Evolutionary conservation across 345 rosid species (phyloP).

Genomic region (Salix exigua): DNA sequence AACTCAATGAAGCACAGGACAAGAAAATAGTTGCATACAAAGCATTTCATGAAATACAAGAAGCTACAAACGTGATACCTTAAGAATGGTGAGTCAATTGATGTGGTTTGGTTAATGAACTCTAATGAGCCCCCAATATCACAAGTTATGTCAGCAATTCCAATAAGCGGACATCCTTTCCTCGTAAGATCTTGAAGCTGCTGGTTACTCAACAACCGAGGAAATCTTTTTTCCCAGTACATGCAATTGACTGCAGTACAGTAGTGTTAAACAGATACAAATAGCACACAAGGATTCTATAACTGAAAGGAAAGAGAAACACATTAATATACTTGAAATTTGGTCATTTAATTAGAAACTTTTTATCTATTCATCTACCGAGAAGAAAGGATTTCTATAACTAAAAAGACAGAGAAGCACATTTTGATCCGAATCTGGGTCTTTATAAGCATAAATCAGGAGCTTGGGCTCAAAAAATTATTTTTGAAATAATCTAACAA

Average conservation of each 20-base stretch:
- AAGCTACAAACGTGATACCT: constrained; percentile 37
- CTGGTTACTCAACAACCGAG: constrained; percentile 57
- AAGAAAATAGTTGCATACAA: not conserved
- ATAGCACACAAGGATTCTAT: not conserved
- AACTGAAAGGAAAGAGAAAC: not conserved
- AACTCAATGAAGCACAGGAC: not conserved
- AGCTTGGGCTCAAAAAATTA: not conserved
- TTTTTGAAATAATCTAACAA: not conserved
- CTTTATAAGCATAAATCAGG: not conserved
- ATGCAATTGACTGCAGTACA: constrained; percentile 74
- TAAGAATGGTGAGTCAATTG: constrained; percentile 82
- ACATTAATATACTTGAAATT: no score
- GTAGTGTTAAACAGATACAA: constrained; percentile 3
- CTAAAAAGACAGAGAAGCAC: not conserved
- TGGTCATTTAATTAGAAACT: no score
- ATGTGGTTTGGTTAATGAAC: constrained; percentile 68
- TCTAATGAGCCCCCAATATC: constrained; percentile 84
- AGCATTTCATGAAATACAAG: constrained; percentile 4
- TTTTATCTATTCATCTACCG: no score
- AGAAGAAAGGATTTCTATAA: no score
- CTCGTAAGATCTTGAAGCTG: constrained; percentile 61
- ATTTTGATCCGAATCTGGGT: not conserved
- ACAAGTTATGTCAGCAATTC: constrained; percentile 86
- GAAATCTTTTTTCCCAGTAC: constrained; percentile 95
- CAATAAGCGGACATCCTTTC: constrained; percentile 74